Base-by-base conservation (phyloP, 2,329 filamentous ascomycete genomes). In the Clarireedia paspali region DNA sequence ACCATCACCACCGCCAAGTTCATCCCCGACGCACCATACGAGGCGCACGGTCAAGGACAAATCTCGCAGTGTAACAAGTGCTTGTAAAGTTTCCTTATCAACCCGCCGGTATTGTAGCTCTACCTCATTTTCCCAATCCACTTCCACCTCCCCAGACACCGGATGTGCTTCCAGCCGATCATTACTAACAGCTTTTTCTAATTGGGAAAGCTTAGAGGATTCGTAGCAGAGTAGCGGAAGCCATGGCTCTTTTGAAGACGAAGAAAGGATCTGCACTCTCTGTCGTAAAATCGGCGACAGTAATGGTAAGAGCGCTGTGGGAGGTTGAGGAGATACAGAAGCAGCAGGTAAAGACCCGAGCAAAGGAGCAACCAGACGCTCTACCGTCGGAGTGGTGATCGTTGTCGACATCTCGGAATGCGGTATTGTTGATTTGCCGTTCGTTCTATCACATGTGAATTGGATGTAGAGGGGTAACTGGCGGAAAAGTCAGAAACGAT, bases 121-220 rank as follows among this genome's bases (percentile, higher is more conserved):
- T 6, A 82, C 78, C 56, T 89, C 85, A 77, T 80, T 77, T 53
- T 89, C 85, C 69, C 70, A 77, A 64, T 83, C 79, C 20, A 91
- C 72, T 71, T 92, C 88, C 53, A 92, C 81, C 70, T 91, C 88
- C 53, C 88, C 88, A 2, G 87, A 90, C 4, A 87, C 82, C 3
- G 89, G 89, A 65, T 94, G 89, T n/a, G 87, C 87, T 69, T 91
- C 87, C 34, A 92, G 74, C 47, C 78, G 73, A 53, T 87, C 81
- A 55, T 79, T 77, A 62, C 79, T 77, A 34, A 83, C 82, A 14
- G 86, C 73, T 57, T 81, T 74, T n/a, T 78, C 75, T 17, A 92
- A 75, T 61, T 75, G 79, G 7, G 74, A 68, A 2, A 74, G 76
- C 45, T 80, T 73, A 3, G 77, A 74, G 60, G 78, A 77, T 60